Percentiles rank a stretch among this genome's conserved stretches.
These are phyloP conservation scores for Aspergillus udagawae DNA, from an alignment of 2,329 filamentous ascomycete species.

Conservation along the genomic window DNA sequence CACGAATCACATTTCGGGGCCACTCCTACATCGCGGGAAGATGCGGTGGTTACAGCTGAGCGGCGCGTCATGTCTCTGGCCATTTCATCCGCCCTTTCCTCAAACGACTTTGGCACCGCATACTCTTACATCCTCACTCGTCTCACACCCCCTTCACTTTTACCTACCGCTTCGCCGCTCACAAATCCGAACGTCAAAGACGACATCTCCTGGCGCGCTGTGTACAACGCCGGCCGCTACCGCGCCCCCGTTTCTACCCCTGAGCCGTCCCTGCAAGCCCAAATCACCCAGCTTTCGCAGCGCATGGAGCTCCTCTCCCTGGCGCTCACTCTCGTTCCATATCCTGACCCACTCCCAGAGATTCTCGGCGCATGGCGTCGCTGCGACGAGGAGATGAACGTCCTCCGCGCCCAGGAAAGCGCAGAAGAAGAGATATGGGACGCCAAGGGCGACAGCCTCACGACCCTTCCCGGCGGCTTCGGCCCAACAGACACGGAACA, in stretches of 20 bases:
- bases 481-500: conserved; percentile 41
- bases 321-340: conserved; percentile 57
- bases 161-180: conserved; percentile 24
- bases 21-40: conserved; percentile 16
- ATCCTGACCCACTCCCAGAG: conserved; percentile 53
- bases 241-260: conserved; percentile 31
- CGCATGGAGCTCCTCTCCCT: conserved; percentile 63
- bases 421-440: conserved; percentile 58
- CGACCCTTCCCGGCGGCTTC: conserved; percentile 41
- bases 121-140: conserved; percentile 64
- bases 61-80: conserved; percentile 46
- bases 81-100: conserved; percentile 41
- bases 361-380: conserved; percentile 61
- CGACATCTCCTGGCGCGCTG: conserved; percentile 62
- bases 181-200: conserved; percentile 39
- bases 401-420: conserved; percentile 51
- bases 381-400: conserved; percentile 58
- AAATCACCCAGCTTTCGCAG: conserved; percentile 57
- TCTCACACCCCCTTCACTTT: conserved; percentile 39
- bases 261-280: conserved; percentile 31
- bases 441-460: conserved; percentile 46
- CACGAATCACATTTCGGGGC: conserved; percentile 19
- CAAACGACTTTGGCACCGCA: conserved; percentile 55
- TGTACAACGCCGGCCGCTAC: conserved; percentile 59
- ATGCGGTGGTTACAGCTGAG: conserved; percentile 37